A percentile compares a stretch with the other conserved stretches of the same genome.
phyloP scores from a whole-genome alignment of 1,284 basidiomycete species.

The Ceratobasidium sp. region DNA sequence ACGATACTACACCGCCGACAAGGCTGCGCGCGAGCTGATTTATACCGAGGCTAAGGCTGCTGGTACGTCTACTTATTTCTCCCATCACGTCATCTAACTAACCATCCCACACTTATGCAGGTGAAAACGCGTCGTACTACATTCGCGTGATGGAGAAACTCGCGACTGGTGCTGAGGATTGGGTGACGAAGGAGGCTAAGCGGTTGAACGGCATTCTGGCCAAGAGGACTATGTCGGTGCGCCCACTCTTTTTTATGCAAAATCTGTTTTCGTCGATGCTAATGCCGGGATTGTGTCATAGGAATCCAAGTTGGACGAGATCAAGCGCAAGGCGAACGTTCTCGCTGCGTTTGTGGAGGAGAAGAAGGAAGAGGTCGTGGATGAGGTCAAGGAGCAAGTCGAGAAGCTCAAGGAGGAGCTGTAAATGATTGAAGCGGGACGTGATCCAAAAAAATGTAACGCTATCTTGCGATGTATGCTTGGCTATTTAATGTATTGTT shows the following conservation, averaged over 20 bases:
- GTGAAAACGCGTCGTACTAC: conserved; percentile 70
- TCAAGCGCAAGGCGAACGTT: conserved; percentile 93
- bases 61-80: conserved; percentile 52
- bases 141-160: conserved; percentile 93
- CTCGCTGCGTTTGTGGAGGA: conserved; percentile 78
- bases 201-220: conserved; percentile 58
- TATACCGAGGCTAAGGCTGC: conserved; percentile 70
- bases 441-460: too few species aligned
- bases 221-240: conserved; percentile 23
- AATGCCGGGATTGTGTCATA: conserved; percentile 52
- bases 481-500: too few species aligned
- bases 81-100: conserved; percentile 64
- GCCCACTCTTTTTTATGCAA: neutral
- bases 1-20: conserved; percentile 78
- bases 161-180: conserved; percentile 77
- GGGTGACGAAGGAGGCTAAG: conserved; percentile 88
- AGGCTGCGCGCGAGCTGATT: conserved; percentile 71
- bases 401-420: conserved; percentile 56
- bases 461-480: too few species aligned
- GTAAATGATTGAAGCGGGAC: too few species aligned
- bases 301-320: conserved; percentile 90
- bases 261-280: conserved; percentile 47
- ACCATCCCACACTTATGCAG: conserved; percentile 2
- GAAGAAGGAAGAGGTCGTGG: conserved; percentile 59
- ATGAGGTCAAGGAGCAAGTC: conserved; percentile 51